Evolutionary conservation across 306 rosid species (phyloP).

Genomic region (Dryas octopetala): DNA sequence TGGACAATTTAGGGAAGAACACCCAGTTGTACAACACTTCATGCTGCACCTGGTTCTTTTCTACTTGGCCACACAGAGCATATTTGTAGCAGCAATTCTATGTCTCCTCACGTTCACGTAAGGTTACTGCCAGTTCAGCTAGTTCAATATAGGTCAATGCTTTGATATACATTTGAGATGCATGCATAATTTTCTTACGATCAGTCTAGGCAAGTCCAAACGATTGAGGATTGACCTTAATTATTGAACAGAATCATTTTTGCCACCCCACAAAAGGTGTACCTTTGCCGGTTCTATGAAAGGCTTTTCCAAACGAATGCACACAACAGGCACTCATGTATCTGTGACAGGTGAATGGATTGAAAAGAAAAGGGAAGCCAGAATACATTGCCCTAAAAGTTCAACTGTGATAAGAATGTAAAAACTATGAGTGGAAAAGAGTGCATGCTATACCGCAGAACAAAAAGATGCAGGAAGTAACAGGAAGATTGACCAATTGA

Average conservation of each 20-base stretch:
- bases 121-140: too few species aligned
- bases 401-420: slow-evolving; percentile 47
- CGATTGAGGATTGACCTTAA: neutral
- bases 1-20: too few species aligned
- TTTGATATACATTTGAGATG: neutral
- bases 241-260: neutral
- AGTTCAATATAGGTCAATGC: too few species aligned
- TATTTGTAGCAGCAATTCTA: too few species aligned
- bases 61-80: too few species aligned
- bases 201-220: neutral
- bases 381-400: slow-evolving; percentile 3
- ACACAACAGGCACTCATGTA: neutral
- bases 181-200: neutral
- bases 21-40: too few species aligned
- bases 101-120: too few species aligned
- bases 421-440: neutral
- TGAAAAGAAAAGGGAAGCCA: neutral
- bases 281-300: slow-evolving; percentile 17
- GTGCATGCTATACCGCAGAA: neutral
- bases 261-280: neutral
- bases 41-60: too few species aligned
- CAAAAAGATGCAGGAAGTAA: neutral
- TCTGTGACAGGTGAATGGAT: neutral
- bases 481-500: neutral
- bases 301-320: neutral